Conservation (phyloP, 2,329 filamentous ascomycete species). For the Alternaria conjuncta region DNA sequence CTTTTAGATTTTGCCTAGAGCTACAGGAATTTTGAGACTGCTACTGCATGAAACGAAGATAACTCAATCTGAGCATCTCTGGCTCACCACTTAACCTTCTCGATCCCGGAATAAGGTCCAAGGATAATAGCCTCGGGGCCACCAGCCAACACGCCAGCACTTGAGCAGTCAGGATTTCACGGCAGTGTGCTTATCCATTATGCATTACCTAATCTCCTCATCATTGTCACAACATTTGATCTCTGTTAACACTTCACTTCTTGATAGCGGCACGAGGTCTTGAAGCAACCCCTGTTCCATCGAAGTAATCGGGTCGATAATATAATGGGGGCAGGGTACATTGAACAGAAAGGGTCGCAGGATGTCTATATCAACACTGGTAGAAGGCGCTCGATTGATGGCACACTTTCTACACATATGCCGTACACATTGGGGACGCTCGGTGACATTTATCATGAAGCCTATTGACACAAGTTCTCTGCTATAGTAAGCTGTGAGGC, state of each 20-base stretch:
- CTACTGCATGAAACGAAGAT: too few species aligned
- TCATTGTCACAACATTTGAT: not conserved
- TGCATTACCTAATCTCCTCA: not conserved
- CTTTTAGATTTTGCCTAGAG: not conserved
- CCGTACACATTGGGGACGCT: not conserved
- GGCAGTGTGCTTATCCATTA: not conserved
- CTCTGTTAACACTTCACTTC: not conserved
- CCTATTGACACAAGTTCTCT: rapidly evolving
- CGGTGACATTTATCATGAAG: rapidly evolving
- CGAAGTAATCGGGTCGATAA: not conserved
- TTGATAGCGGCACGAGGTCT: not conserved
- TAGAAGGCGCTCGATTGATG: not conserved
- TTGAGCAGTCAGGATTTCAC: not conserved
- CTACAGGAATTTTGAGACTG: rapidly evolving
- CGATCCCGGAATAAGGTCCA: not conserved
- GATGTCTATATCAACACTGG: rapidly evolving
- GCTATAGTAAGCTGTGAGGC: not conserved
- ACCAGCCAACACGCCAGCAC: not conserved
- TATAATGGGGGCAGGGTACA: not conserved
- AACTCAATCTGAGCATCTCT: not conserved
- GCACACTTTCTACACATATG: not conserved
- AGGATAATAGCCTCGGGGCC: not conserved
- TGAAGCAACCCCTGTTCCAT: not conserved
- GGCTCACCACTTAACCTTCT: not conserved
- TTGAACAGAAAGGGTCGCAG: not conserved